Evolutionary conservation across 2,329 filamentous ascomycete species (phyloP).

Genomic region (Fusarium graminum): DNA sequence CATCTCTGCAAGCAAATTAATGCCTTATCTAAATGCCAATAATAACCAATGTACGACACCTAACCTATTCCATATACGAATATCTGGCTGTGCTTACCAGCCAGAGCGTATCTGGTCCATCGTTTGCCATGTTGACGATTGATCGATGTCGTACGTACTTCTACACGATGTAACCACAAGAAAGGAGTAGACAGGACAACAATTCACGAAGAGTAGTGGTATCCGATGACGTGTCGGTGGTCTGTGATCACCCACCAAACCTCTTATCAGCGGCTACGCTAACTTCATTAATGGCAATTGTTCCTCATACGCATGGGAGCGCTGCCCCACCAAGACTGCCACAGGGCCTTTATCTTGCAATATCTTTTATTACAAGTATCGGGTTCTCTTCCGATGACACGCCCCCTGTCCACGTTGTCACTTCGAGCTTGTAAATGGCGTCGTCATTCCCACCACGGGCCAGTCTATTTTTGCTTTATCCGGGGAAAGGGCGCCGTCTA

Average conservation of each 20-base stretch:
- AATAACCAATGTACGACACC: no score
- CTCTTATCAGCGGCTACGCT: conserved; percentile 19
- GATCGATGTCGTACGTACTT: no score
- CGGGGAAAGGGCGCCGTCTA: not conserved
- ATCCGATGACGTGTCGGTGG: no score
- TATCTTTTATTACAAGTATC: not conserved
- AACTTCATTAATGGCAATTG: not conserved
- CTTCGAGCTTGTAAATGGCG: not conserved
- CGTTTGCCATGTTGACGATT: no score
- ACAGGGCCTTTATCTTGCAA: not conserved
- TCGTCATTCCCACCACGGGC: not conserved
- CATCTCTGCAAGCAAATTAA: no score
- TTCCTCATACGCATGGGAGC: conserved; percentile 1
- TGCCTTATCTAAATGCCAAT: no score
- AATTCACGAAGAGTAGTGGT: no score
- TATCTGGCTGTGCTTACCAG: no score
- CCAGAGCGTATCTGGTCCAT: no score
- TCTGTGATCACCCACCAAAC: not conserved
- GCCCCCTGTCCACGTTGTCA: not conserved
- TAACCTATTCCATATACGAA: no score
- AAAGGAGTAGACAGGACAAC: no score
- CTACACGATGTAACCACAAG: no score
- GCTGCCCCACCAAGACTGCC: not conserved
- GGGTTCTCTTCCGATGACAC: conserved; percentile 15
- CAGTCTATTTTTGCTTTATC: conserved; percentile 6